Evolutionary conservation across 257 asterid species (phyloP), one percentile per base, ranked within the genome.

Genomic region (Perilla frutescens): DNA sequence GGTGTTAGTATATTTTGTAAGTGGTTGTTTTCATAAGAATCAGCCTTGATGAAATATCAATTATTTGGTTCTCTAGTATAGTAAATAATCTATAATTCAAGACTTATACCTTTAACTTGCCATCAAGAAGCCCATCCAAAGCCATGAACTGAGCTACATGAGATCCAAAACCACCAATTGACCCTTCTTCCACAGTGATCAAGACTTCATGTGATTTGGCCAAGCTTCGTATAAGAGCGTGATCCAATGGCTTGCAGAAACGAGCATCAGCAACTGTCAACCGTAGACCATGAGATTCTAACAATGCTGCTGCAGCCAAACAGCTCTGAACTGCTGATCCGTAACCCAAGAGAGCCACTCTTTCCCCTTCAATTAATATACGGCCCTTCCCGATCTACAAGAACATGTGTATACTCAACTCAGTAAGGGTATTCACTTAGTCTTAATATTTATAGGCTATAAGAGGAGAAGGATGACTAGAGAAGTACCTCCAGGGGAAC

Each of bases 111-210:
- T 91, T 90, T 54, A 90, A 68, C 7, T 86, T 90, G 37, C 96
- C 96, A 76, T 94, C 97, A 51, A 94, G 96, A 81, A 94, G 96
- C 44, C 99, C 97, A 69, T 91, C 96, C 12, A 94, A 84, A 47
- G 99, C 96, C 91, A 94, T 84, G 62, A 91, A 94, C 64, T 94
- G 97, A 65, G 87, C 99, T 41, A 94, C 99, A 77, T 94, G 97
- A 34, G 99, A 94, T 41, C 96, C 97, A 66, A 94, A 94, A n/a
- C 99, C 99, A 9, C 99, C 99, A 34, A 94, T 90, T 3, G 99
- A 94, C 62, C 97, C 99, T 85, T 94, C 99, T 79, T 94, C 97
- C 14, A 90, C 91, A 0, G 99, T 94, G 83, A 94, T 88, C 72
- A 94, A 75, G 56, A 94, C 83, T 74, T 88, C 93, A 3, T 94